Percentiles rank a stretch among this genome's conserved stretches.
phyloP scores from a whole-genome alignment of 1,284 basidiomycete genomes.

The Ustilago loliicola region DNA sequence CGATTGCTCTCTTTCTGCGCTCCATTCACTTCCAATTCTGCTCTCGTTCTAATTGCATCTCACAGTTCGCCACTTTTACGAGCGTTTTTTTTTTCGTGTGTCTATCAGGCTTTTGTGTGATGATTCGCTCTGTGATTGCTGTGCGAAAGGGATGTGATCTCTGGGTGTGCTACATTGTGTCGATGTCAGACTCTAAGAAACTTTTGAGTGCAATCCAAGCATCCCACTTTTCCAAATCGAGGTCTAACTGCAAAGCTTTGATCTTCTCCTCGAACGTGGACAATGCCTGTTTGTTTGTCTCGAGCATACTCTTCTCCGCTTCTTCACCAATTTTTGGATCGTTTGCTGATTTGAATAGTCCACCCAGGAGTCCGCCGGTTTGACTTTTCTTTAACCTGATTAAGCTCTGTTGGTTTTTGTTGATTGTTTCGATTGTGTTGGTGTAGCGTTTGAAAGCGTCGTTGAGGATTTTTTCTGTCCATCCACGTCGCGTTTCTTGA shows the following conservation, averaged over 20 bases:
- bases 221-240: constrained; percentile 14
- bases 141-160: neutral
- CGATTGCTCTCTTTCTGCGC: neutral
- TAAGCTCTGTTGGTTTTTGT: constrained; percentile 64
- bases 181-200: constrained; percentile 19
- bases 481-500: neutral
- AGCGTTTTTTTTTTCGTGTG: neutral
- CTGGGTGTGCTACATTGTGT: constrained; percentile 11
- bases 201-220: constrained; percentile 19
- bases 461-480: constrained; percentile 36
- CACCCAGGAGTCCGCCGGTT: constrained; percentile 6
- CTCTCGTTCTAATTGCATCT: constrained; percentile 17
- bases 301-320: neutral
- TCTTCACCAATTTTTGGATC: neutral
- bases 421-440: constrained; percentile 57
- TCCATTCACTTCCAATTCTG: neutral
- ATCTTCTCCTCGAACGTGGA: constrained; percentile 1
- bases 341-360: constrained; percentile 18
- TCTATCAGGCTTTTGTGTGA: no score
- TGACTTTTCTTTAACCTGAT: constrained; percentile 61
- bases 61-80: neutral
- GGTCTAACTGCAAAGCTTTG: neutral
- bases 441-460: constrained; percentile 47
- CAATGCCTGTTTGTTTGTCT: constrained; percentile 17
- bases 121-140: neutral